Conservation (phyloP, 768 basidiomycete species). For the Kwoniella bestiolae region DNA sequence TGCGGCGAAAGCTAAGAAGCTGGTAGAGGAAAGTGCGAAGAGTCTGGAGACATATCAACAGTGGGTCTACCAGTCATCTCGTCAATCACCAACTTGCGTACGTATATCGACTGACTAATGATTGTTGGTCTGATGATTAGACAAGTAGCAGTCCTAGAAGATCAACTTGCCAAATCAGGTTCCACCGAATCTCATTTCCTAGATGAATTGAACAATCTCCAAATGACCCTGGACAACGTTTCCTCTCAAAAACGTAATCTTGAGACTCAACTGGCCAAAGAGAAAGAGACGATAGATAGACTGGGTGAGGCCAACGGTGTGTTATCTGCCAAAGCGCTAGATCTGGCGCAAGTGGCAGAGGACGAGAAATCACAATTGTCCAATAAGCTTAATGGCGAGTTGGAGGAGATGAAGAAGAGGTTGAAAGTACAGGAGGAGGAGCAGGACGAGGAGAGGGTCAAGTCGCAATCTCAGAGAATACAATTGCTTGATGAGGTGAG, state of each 20-base stretch:
- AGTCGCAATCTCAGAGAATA: constrained; percentile 82
- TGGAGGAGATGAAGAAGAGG: constrained; percentile 68
- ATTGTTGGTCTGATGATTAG: constrained; percentile 10
- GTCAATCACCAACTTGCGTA: background rate
- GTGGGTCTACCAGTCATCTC: constrained; percentile 39
- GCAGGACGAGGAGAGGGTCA: constrained; percentile 65
- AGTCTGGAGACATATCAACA: constrained; percentile 89
- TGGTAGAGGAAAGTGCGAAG: constrained; percentile 77
- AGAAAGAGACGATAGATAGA: constrained; percentile 74
- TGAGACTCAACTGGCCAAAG: constrained; percentile 61
- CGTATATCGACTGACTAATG: background rate
- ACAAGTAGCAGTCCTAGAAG: constrained; percentile 56
- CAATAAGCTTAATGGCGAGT: constrained; percentile 61
- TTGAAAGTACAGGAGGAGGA: constrained; percentile 67
- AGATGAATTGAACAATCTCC: constrained; percentile 52
- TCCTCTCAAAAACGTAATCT: constrained; percentile 39
- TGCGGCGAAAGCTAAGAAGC: constrained; percentile 86
- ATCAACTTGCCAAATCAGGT: constrained; percentile 47
- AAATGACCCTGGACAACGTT: constrained; percentile 42
- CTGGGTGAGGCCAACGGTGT: constrained; percentile 78
- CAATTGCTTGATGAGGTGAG: constrained; percentile 85
- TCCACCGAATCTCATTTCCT: constrained; percentile 49
- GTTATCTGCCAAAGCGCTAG: constrained; percentile 72
- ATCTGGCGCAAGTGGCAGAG: constrained; percentile 70
- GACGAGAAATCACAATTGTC: constrained; percentile 61